Evolutionary conservation across 2,329 filamentous ascomycete genomes (phyloP).

Genomic region (Sordariomycetes sp.): DNA sequence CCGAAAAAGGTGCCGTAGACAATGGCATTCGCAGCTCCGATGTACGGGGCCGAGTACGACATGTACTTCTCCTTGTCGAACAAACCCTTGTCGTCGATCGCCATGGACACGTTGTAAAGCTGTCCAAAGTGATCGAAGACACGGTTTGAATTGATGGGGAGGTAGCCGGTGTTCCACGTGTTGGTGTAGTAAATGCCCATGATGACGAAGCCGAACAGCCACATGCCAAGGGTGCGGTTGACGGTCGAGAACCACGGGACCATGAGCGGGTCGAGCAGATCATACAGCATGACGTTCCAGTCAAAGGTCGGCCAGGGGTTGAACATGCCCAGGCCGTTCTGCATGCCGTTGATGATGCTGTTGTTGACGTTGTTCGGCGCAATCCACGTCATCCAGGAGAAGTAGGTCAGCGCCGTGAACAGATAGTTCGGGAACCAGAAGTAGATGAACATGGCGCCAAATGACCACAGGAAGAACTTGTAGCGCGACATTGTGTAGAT

Average conservation of each 20-base stretch:
- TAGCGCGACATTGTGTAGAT: slow-evolving; percentile 38
- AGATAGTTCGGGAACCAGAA: slow-evolving; percentile 51
- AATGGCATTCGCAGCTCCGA: slow-evolving; percentile 36
- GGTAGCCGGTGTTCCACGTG: slow-evolving; percentile 45
- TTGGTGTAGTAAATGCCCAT: slow-evolving; percentile 50
- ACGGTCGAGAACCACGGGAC: slow-evolving; percentile 49
- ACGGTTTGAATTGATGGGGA: slow-evolving; percentile 42
- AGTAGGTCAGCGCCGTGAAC: slow-evolving; percentile 40
- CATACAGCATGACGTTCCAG: slow-evolving; percentile 35
- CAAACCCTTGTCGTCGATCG: slow-evolving; percentile 30
- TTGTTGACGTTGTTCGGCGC: slow-evolving; percentile 32
- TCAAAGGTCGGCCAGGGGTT: slow-evolving; percentile 38
- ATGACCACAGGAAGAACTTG: slow-evolving; percentile 41
- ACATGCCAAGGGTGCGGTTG: slow-evolving; percentile 51
- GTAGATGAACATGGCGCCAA: slow-evolving; percentile 44
- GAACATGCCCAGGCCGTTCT: slow-evolving; percentile 32
- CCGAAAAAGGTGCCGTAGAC: slow-evolving; percentile 48
- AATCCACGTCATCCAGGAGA: slow-evolving; percentile 51
- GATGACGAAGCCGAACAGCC: slow-evolving; percentile 44
- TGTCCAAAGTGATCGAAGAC: slow-evolving; percentile 39
- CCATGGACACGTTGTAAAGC: slow-evolving; percentile 35
- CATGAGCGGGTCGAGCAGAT: slow-evolving; percentile 26
- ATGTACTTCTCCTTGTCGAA: slow-evolving; percentile 37
- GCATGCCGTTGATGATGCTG: slow-evolving; percentile 31
- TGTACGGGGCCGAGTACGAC: slow-evolving; percentile 40